Base-by-base conservation (phyloP, 2,329 filamentous ascomycete species). In the Aspergillus quadrilineatus region DNA sequence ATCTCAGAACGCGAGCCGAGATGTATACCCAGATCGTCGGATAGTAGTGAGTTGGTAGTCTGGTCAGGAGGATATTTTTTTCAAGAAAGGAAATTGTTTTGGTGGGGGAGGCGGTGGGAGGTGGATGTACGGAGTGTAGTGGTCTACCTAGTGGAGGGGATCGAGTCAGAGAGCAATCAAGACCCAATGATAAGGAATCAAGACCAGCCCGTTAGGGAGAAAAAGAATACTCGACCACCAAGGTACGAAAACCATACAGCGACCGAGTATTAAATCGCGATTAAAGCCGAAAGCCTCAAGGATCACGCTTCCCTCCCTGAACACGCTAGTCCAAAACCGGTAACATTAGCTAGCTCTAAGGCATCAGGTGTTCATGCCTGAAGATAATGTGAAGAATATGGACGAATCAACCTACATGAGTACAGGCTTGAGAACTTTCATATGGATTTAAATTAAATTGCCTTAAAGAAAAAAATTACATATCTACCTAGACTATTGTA, bases 11-110 rank as follows among this genome's bases (percentile, higher is more conserved):
- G 57, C 53, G 51, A 56, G 43, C 50, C 58, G 41, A 59, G 52
- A 53, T 61, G 45, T 58, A 50, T 59, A 60, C 53, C 58, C 60
- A 57, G 47, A 41, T 36, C 47, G 54, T 51, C 32, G 37, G 32
- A 55, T 55, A 28, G 26, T 48, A 55, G 62, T 55, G 58, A n/a
- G 47, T 57, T 52, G 57, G 56, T 59, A 56, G 50, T 55, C 54
- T 53, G 44, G 55, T 59, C 44, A 52, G 39, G 58, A 58, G 48
- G 56, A 58, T 57, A 55, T 59, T 60, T 60, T 57, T 64, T 63
- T 57, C 44, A 42, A 49, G 45, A 36, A 50, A 42, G 57, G 61
- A 56, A 60, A 53, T 55, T 65, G 59, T 62, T 61, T 63, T 64
- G 59, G 63, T 63, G 60, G 62, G 59, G 59, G 49, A 53, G 58